A percentile compares a stretch with the other conserved stretches of the same genome.
Conservation (phyloP, 1,284 basidiomycete species). For the Tremellales sp. region DNA sequence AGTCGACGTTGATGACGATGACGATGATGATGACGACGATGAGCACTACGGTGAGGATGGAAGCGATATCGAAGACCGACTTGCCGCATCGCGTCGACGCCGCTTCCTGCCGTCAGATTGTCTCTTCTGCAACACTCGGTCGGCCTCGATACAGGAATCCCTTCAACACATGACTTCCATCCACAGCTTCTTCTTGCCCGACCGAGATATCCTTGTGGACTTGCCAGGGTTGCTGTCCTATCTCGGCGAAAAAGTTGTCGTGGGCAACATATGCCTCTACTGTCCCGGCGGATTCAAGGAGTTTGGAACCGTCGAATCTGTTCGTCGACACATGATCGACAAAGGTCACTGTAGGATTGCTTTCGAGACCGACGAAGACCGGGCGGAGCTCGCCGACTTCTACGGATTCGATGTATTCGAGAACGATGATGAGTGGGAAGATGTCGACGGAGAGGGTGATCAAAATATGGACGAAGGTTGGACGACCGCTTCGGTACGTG, state of each 20-base stretch:
- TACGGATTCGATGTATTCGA: conserved; percentile 82
- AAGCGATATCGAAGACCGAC: conserved; percentile 56
- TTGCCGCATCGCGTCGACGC: conserved; percentile 64
- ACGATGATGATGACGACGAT: conserved; percentile 47
- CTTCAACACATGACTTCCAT: conserved; percentile 78
- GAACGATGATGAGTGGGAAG: conserved; percentile 47
- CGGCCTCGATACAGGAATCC: conserved; percentile 61
- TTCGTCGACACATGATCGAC: conserved; percentile 88
- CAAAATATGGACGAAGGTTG: background rate
- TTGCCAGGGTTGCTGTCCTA: conserved; percentile 75
- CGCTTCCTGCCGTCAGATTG: conserved; percentile 62
- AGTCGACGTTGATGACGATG: conserved; percentile 52
- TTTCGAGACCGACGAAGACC: conserved; percentile 75
- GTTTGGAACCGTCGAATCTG: conserved; percentile 74
- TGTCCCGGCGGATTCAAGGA: conserved; percentile 74
- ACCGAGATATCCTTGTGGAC: conserved; percentile 85
- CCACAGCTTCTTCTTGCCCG: conserved; percentile 97
- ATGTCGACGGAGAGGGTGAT: conserved; percentile 35
- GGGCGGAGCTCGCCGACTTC: conserved; percentile 84
- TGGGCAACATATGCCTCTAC: conserved; percentile 89
- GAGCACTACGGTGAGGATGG: conserved; percentile 31
- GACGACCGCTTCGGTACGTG: conserved; percentile 8
- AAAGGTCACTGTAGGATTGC: conserved; percentile 95
- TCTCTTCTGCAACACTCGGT: conserved; percentile 73
- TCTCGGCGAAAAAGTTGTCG: conserved; percentile 87